Conservation (phyloP, 2,329 filamentous ascomycete genomes). For the Penicillium vulpinum region DNA sequence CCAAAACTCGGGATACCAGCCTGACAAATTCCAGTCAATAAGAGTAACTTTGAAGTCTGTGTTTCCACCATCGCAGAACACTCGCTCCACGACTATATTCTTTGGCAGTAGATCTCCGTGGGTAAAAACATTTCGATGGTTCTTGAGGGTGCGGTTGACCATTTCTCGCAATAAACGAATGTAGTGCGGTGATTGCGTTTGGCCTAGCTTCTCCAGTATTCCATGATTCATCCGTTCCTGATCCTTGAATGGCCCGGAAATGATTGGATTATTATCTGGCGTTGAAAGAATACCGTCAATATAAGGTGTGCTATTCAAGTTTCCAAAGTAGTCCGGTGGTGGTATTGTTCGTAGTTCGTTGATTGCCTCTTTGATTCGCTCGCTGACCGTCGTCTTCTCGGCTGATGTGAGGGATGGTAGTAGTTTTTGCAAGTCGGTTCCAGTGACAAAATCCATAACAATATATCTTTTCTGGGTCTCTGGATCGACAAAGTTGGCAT, state of each 20-base stretch:
- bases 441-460: conserved; percentile 17
- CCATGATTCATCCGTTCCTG: conserved; percentile 17
- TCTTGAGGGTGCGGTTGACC: conserved; percentile 16
- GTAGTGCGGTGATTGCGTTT: conserved; percentile 16
- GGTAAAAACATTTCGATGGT: conserved; percentile 1
- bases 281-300: conserved; percentile 20
- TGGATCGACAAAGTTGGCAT: conserved; percentile 14
- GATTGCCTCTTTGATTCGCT: conserved; percentile 9
- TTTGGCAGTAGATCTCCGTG: conserved; percentile 5
- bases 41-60: conserved; percentile 4
- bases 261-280: conserved; percentile 6
- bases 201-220: conserved; percentile 9
- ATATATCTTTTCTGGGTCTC: conserved; percentile 20
- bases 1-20: conserved; percentile 4
- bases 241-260: conserved; percentile 17
- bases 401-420: conserved; percentile 9
- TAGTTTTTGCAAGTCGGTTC: conserved; percentile 15
- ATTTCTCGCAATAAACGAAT: conserved; percentile 14
- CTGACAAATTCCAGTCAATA: conserved; percentile 5
- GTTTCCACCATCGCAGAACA: not conserved
- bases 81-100: not conserved
- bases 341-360: conserved; percentile 16
- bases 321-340: conserved; percentile 16
- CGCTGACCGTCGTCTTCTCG: conserved; percentile 12
- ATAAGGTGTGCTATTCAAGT: conserved; percentile 14